Evolutionary conservation across 257 asterid species (phyloP), one percentile per base, ranked within the genome.

Genomic region (Solanum corneliomulleri): DNA sequence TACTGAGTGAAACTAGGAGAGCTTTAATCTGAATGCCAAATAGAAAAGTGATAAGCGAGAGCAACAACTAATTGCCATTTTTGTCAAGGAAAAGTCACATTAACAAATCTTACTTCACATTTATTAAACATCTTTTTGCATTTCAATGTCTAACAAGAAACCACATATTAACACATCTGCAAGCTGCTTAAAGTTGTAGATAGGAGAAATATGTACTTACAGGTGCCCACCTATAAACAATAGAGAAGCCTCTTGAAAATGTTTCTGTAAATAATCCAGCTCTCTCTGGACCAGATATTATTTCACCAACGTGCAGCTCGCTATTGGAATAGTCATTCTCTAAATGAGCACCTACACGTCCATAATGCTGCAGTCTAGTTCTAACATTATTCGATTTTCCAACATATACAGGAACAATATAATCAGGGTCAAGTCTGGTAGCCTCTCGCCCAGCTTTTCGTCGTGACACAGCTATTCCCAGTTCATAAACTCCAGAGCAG

Each of bases 301-400:
- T 9, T 16, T 86, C 71, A 76, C 58, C n/a, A 42, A 47, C 47
- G 23, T 39, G 52, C 31, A 83, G 64, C 45, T 88, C 88, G 66
- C 88, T 41, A 70, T 81, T 87, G 56, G 91, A 81, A 87, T 85
- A 86, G 83, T 93, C 93, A 82, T 89, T 93, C 88, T 92, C 98
- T 91, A 97, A 91, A 92, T 97, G 99, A 44, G 94, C 88, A n/a
- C 99, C 99, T 47, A 93, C 98, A 47, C 99, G 99, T 66, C 99
- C 99, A 89, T 97, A 97, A 77, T 90, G 97, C 91, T 96, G 99
- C 49, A 97, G 88, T 87, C 99, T 91, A 86, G 85, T 95, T 89
- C 99, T 92, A 84, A 96, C 96, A 88, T 93, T 97, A 87, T 94
- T 98, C 69, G 99, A 92, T 90, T 95, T 96, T 85, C 99, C 99